Percentiles rank a stretch among this genome's conserved stretches.
Conservation (phyloP, 306 rosid genomes). For the Hippophae rhamnoides region DNA sequence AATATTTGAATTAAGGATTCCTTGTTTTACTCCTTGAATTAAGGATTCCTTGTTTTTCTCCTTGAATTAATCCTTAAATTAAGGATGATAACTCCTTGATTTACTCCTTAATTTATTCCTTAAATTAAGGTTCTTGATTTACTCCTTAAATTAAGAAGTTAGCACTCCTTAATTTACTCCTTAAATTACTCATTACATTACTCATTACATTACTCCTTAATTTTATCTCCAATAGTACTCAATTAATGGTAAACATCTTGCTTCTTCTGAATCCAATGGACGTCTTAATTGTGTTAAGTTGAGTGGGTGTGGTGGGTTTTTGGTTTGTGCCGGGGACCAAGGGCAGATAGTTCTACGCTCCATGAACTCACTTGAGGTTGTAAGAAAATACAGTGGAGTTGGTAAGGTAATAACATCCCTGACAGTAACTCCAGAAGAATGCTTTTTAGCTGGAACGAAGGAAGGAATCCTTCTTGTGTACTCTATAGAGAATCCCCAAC, state of each 20-base stretch:
- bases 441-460: slow-evolving; percentile 90
- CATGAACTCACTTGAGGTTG: slow-evolving; percentile 80
- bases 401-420: slow-evolving; percentile 81
- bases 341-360: slow-evolving; percentile 92
- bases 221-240: no score
- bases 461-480: slow-evolving; percentile 86
- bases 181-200: no score
- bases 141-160: no score
- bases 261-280: slow-evolving; percentile 83
- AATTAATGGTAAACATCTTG: slow-evolving; percentile 82
- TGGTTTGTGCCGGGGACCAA: slow-evolving; percentile 92
- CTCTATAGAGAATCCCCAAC: slow-evolving; percentile 83
- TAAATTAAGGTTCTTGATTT: no score
- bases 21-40: no score
- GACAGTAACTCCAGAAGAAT: slow-evolving; percentile 79
- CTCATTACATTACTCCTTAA: no score
- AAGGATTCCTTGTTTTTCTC: no score
- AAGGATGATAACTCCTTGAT: no score
- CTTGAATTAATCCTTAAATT: no score
- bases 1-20: no score
- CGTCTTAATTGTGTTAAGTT: slow-evolving; percentile 77
- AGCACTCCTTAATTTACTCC: no score
- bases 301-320: slow-evolving; percentile 82
- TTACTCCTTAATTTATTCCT: no score
- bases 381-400: slow-evolving; percentile 63